These are phyloP conservation scores for Brachypodium distachyon DNA, from an alignment of 202 grass and related monocot genomes.

Conservation along the genomic window DNA sequence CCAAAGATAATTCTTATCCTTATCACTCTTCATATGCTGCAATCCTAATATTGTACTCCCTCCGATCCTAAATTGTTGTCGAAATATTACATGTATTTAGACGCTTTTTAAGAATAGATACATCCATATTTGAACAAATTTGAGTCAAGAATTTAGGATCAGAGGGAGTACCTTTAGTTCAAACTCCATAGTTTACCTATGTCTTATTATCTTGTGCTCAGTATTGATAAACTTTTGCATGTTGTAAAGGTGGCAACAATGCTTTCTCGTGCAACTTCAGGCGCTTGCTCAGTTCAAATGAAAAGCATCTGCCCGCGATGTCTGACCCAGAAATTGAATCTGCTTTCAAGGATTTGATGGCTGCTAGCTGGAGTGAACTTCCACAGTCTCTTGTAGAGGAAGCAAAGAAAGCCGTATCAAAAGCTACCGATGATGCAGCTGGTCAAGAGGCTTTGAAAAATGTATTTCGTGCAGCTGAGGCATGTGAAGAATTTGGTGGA, in stretches of 20 bases:
- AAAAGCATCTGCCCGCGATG: constrained; percentile 54
- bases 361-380: constrained; percentile 73
- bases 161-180: no score
- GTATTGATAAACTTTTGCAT: constrained; percentile 8
- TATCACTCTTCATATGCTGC: constrained; percentile 2
- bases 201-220: background rate
- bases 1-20: background rate
- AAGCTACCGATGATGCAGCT: constrained; percentile 50
- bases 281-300: constrained; percentile 54
- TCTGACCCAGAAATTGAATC: constrained; percentile 65
- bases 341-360: constrained; percentile 88
- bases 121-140: no score
- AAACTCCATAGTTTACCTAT: background rate
- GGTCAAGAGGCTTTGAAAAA: constrained; percentile 64
- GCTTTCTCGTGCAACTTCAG: constrained; percentile 31
- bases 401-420: constrained; percentile 65
- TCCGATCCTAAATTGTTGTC: no score
- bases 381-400: constrained; percentile 48
- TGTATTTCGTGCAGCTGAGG: constrained; percentile 74
- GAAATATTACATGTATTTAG: no score
- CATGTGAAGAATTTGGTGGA: constrained; percentile 75
- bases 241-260: constrained; percentile 35
- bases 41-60: background rate
- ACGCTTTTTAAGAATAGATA: no score
- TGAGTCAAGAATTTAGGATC: no score